Evolutionary conservation across 257 asterid species (phyloP), one percentile per base, ranked within the genome.

Genomic region (Nicotiana benthamiana): DNA sequence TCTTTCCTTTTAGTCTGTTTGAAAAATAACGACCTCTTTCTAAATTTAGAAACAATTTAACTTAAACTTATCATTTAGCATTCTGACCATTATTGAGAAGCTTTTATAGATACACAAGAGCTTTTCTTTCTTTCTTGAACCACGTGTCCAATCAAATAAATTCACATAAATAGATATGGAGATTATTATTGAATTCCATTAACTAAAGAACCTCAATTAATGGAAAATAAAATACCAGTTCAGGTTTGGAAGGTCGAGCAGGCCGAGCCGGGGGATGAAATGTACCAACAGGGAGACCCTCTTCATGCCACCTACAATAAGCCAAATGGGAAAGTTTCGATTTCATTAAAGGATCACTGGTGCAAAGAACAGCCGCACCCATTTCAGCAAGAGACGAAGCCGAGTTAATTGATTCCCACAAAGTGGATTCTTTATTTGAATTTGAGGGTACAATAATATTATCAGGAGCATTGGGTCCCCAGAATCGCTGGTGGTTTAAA

Each of bases 381-480:
- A 95, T 95, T 87, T 93, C 98, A n/a, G 97, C 93, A 67, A 95
- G 84, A 16, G 97, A 92, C 43, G 87, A 80, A 83, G 96, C 90
- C 2, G 88, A 85, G 16, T 40, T 30, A 68, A 89, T 62, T 16
- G 81, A 62, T 9, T 59, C 28, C 77, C 80, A 20, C 60, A 22
- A 84, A 80, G 81, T 22, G 22, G 82, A 79, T 4, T 80, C 79
- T 75, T 48, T 72, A 74, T 83, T 60, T 36, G 57, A 48, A 72
- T n/a, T 68, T 20, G 80, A 79, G 22, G 18, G 82, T 24, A 26
- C 36, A 24, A 66, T 20, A 7, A 7, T 40, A 1, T 40, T 1
- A 56, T 66, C 75, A 16, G 99, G 97, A n/a, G 97, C 97, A 36
- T 86, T 86, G 77, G 92, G 85, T 5, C 99, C 99, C 99, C 99